Base-by-base conservation (phyloP, 2,329 filamentous ascomycete species). In the Cercospora beticola region DNA sequence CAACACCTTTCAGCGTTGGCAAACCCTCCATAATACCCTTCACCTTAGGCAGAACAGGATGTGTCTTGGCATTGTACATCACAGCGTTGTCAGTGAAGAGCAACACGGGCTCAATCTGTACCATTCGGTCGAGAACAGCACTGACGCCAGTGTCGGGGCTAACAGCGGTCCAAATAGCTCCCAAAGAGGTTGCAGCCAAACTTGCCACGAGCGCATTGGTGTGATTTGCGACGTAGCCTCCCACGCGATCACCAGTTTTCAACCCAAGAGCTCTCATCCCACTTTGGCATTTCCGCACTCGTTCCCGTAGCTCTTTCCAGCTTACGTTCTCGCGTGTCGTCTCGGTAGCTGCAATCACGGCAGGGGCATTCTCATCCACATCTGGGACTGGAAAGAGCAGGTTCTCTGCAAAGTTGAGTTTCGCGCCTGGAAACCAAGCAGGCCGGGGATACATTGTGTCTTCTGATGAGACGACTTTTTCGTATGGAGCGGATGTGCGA, bases 351-450 rank as follows among this genome's bases (percentile, higher is more conserved):
- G 91, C 92, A 74, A 97, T 91, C 57, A 97, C 85, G 18, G 94
- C 94, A 6, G 87, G 81, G 4, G 86, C 84, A 57, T 88, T 80
- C 62, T 89, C 86, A 71, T 90, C 82, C 6, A 88, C 80, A 14
- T 81, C 82, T 61, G 84, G 84, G 2, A 83, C 79, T 3, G 94
- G 94, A 78, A 90, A 97, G 3, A 99, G 88, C 64, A 98, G 84
- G 79, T 99, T 99, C 82, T 98, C 92, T 28, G 94, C 94, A 78
- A 97, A 98, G 80, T 98, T 99, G 72, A 98, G 84, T 67, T 84
- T 88, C 14, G 92, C 87, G 9, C 90, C 90, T 66, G 88, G 80
- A 79, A 97, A 98, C 84, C 97, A 98, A 68, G 89, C 83, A 7
- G 94, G 94, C 26, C 93, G 89, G 26, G 94, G 94, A 75, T 93